Conservation (phyloP, 1,284 basidiomycete genomes). For the Cystobasidiaceae sp. region DNA sequence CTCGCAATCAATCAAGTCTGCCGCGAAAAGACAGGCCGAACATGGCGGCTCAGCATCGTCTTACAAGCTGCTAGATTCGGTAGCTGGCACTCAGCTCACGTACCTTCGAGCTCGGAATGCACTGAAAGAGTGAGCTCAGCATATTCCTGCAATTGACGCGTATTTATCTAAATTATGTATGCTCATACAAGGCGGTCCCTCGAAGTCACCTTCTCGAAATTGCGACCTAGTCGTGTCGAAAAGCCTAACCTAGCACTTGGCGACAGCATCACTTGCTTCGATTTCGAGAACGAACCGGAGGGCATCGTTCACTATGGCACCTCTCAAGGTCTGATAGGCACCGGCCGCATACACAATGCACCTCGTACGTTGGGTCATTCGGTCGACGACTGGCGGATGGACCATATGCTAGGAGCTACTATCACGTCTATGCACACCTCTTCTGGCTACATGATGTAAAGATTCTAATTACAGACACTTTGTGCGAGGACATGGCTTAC, state of each 20-base stretch:
- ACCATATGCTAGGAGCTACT: slow-evolving; percentile 10
- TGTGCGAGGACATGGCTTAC: not conserved
- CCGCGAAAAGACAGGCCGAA: too few relatives aligned
- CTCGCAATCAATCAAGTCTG: too few relatives aligned
- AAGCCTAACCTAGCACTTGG: slow-evolving; percentile 8
- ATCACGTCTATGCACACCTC: slow-evolving; percentile 7
- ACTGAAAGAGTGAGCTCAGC: too few relatives aligned
- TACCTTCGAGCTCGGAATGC: not conserved
- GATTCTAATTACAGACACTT: not conserved
- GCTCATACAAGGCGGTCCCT: not conserved
- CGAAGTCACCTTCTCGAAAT: not conserved
- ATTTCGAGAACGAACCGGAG: slow-evolving; percentile 7
- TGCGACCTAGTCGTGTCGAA: not conserved
- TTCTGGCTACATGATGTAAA: slow-evolving; percentile 1
- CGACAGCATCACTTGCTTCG: slow-evolving; percentile 20
- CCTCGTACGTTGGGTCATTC: slow-evolving; percentile 5
- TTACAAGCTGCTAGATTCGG: too few relatives aligned
- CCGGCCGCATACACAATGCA: not conserved
- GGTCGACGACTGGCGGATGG: slow-evolving; percentile 5
- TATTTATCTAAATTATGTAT: not conserved
- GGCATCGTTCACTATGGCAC: slow-evolving; percentile 17
- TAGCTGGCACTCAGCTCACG: too few relatives aligned
- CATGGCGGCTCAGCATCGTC: too few relatives aligned
- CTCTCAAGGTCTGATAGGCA: not conserved
- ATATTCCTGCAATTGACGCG: not conserved